Percentiles rank a stretch among this genome's conserved stretches.
Conservation (phyloP, 306 rosid species). For the Ochetophila trinervis region DNA sequence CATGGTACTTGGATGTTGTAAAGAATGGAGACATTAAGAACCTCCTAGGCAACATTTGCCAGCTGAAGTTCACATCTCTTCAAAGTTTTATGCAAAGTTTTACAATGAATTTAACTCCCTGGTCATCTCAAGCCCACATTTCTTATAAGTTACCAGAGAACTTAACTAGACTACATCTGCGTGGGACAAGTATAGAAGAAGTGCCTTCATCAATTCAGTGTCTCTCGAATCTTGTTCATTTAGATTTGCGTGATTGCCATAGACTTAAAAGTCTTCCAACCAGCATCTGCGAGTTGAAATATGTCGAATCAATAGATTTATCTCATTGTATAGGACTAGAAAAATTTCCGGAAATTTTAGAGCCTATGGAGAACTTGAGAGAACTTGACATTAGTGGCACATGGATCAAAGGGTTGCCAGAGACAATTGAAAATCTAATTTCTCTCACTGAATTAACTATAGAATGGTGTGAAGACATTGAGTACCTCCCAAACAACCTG, state of each 20-base stretch:
- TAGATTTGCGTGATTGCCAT: accelerated
- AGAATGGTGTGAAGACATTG: not conserved
- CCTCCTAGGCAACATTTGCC: too few relatives aligned
- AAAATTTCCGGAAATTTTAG: constrained; percentile 10
- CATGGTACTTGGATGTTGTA: too few relatives aligned
- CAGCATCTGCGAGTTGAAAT: not conserved
- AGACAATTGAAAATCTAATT: not conserved
- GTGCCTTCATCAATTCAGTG: constrained; percentile 13
- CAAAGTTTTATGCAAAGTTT: not conserved
- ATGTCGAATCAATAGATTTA: not conserved
- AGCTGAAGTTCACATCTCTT: not conserved
- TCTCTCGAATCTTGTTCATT: not conserved
- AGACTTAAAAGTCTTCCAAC: not conserved
- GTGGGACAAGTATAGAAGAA: not conserved
- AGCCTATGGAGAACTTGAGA: not conserved
- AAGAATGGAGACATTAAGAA: not conserved
- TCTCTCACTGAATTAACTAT: not conserved
- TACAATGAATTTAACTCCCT: not conserved
- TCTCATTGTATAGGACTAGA: not conserved
- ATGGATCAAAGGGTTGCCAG: constrained; percentile 2
- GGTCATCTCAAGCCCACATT: not conserved
- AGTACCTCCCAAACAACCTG: not conserved
- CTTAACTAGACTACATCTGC: not conserved
- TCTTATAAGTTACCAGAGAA: not conserved
- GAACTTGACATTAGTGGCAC: not conserved